Evolutionary conservation across 495 filamentous ascomycete species (phyloP).

Genomic region (Penicillium maclennaniae): DNA sequence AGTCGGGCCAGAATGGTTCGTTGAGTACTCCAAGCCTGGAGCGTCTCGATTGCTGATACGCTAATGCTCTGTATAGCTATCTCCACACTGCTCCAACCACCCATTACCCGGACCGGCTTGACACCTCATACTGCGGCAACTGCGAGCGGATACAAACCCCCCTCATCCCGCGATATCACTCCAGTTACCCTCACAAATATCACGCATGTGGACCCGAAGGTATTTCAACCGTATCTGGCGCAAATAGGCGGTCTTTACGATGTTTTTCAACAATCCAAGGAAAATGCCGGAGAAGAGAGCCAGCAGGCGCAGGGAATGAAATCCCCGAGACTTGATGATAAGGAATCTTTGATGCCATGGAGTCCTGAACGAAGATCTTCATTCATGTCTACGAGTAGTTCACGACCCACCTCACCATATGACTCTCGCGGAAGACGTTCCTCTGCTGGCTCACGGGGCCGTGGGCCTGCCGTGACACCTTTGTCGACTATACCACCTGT

Average conservation of each 20-base stretch:
- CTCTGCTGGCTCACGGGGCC: slow-evolving; percentile 29
- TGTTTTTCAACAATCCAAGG: slow-evolving; percentile 72
- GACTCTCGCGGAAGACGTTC: slow-evolving; percentile 35
- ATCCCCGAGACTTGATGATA: slow-evolving; percentile 34
- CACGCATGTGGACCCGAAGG: slow-evolving; percentile 69
- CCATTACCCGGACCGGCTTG: slow-evolving; percentile 83
- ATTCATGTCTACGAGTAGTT: slow-evolving; percentile 30
- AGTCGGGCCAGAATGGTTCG: slow-evolving; percentile 77
- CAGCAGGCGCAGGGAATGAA: slow-evolving; percentile 29
- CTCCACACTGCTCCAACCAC: slow-evolving; percentile 85
- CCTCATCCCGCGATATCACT: slow-evolving; percentile 89
- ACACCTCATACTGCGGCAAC: slow-evolving; percentile 67
- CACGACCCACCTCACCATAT: slow-evolving; percentile 40
- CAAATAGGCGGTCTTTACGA: slow-evolving; percentile 81
- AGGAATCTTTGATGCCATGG: slow-evolving; percentile 33
- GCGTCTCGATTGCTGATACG: slow-evolving; percentile 1
- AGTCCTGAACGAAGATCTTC: slow-evolving; percentile 39
- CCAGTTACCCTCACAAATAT: slow-evolving; percentile 92
- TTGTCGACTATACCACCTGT: slow-evolving; percentile 87
- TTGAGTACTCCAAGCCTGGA: not conserved
- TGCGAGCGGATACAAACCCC: slow-evolving; percentile 68
- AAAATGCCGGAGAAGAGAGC: slow-evolving; percentile 54
- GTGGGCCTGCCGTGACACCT: slow-evolving; percentile 68
- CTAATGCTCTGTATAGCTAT: slow-evolving; percentile 57
- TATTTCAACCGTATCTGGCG: slow-evolving; percentile 78